A percentile compares a stretch with the other conserved stretches of the same genome.
These are phyloP conservation scores for Arthrobotrys megalospora DNA, from an alignment of 2,329 filamentous ascomycete genomes.

Conservation along the genomic window DNA sequence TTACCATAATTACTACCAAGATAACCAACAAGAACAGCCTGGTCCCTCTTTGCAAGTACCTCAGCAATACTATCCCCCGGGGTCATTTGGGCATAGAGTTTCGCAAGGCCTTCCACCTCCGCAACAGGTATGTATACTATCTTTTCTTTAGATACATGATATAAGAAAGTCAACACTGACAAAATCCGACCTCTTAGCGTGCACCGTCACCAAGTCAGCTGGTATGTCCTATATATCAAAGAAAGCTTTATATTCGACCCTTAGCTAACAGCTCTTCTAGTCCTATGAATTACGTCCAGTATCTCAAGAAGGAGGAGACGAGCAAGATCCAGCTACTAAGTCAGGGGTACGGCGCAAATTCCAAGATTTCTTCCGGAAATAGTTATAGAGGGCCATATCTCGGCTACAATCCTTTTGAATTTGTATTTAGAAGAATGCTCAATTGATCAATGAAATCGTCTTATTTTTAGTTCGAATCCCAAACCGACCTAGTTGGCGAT, in stretches of 20 bases:
- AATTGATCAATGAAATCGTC: background rate
- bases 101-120: background rate
- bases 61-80: background rate
- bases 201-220: background rate
- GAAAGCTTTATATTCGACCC: background rate
- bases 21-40: background rate
- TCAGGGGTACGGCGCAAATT: slow-evolving; percentile 3
- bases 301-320: background rate
- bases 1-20: background rate
- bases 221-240: background rate
- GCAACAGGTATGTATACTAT: slow-evolving; percentile 5
- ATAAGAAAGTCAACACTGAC: background rate
- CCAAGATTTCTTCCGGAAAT: background rate
- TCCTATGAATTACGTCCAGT: slow-evolving; percentile 1
- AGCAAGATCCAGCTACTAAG: background rate
- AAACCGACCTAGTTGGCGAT: background rate
- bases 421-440: background rate
- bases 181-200: background rate
- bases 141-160: background rate
- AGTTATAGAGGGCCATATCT: background rate
- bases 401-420: too few relatives aligned
- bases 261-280: background rate
- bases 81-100: background rate
- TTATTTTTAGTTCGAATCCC: background rate
- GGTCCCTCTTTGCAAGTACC: background rate